phyloP scores from a whole-genome alignment of 2,329 filamentous ascomycete genomes.

The Sporothrix dimorphospora region DNA sequence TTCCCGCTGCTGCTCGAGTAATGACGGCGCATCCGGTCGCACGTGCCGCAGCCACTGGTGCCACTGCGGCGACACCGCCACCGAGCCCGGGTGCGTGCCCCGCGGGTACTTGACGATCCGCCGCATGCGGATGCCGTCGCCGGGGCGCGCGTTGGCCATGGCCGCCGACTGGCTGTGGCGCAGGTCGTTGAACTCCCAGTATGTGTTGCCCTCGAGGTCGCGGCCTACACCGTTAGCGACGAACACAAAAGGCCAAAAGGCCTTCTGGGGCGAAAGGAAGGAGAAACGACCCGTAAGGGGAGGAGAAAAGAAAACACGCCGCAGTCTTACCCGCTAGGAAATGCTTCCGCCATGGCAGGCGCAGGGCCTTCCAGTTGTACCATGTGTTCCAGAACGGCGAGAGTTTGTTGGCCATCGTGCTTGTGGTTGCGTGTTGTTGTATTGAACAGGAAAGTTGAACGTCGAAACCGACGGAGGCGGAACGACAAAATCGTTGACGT shows the following conservation, averaged over 20 bases:
- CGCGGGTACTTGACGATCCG: slow-evolving; percentile 65
- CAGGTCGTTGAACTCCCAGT: slow-evolving; percentile 66
- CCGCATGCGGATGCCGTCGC: slow-evolving; percentile 49
- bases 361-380: slow-evolving; percentile 65
- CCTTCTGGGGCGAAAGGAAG: too few relatives aligned
- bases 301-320: neutral
- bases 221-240: slow-evolving; percentile 50
- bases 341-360: slow-evolving; percentile 65
- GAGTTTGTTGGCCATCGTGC: neutral
- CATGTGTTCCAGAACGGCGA: slow-evolving; percentile 50
- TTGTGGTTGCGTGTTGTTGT: neutral
- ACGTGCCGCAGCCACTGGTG: slow-evolving; percentile 70
- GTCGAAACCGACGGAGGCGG: neutral
- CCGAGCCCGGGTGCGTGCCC: slow-evolving; percentile 56
- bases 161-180: slow-evolving; percentile 44
- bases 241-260: neutral
- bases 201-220: slow-evolving; percentile 69
- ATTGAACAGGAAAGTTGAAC: neutral
- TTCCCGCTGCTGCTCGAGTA: slow-evolving; percentile 61
- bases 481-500: slow-evolving; percentile 4
- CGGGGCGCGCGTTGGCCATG: slow-evolving; percentile 34
- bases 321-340: slow-evolving; percentile 59
- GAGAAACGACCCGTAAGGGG: too few relatives aligned
- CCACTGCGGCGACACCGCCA: slow-evolving; percentile 64
- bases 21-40: slow-evolving; percentile 56